Percentiles rank a stretch among this genome's conserved stretches.
phyloP scores from a whole-genome alignment of 164 flowering plant species.

The Berberis thunbergii region DNA sequence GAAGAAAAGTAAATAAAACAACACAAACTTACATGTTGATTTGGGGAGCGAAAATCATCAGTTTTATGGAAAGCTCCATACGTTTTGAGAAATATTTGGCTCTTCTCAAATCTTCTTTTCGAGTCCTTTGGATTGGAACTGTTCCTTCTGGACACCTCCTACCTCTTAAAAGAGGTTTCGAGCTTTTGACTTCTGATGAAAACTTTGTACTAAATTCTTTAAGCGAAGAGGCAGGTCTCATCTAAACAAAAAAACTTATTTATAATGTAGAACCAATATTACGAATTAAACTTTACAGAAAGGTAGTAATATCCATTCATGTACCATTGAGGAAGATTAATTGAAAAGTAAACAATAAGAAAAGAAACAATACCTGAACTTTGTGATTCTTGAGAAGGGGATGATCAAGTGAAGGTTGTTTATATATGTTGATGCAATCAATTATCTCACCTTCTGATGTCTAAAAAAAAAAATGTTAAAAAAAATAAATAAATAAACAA shows the following conservation, averaged over 20 bases:
- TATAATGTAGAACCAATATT: background rate
- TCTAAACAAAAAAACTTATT: background rate
- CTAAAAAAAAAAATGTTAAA: too few relatives aligned
- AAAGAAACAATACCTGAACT: background rate
- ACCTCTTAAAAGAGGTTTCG: background rate
- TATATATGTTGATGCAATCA: background rate
- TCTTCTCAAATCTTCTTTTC: background rate
- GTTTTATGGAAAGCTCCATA: background rate
- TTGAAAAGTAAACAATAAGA: background rate
- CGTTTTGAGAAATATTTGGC: background rate
- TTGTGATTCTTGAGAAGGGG: background rate
- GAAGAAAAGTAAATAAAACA: background rate
- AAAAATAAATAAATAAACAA: too few relatives aligned
- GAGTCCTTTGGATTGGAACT: background rate
- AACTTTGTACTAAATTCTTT: too few relatives aligned
- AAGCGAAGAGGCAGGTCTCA: background rate
- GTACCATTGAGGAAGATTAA: background rate
- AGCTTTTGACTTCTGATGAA: background rate
- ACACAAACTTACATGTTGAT: background rate
- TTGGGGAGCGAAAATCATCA: background rate
- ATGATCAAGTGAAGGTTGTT: background rate
- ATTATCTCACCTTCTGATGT: background rate
- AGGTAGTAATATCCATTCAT: background rate
- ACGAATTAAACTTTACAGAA: background rate
- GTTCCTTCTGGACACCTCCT: background rate